Percentiles rank a stretch among this genome's conserved stretches.
Conservation (phyloP, 805 yeast species). For the Jamesozyma lodderae region DNA sequence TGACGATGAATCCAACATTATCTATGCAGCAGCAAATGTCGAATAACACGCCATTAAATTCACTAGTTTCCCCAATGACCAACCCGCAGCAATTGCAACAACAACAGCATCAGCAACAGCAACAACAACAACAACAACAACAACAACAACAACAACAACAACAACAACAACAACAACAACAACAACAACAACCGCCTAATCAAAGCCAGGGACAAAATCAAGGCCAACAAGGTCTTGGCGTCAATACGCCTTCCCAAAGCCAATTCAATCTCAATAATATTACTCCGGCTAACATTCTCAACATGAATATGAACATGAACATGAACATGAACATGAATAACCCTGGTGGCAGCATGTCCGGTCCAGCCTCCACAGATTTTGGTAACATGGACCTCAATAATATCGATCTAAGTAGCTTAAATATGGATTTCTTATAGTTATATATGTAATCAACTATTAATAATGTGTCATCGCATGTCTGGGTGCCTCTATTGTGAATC, state of each 20-base stretch:
- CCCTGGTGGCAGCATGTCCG: slow-evolving; percentile 6
- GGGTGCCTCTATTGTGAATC: too few relatives aligned
- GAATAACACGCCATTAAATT: not conserved
- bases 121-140: too few relatives aligned
- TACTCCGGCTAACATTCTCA: slow-evolving; percentile 12
- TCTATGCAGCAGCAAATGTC: not conserved
- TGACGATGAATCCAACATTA: slow-evolving; percentile 4
- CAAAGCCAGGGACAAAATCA: not conserved
- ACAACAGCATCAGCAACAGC: too few relatives aligned
- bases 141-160: not conserved
- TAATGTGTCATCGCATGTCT: too few relatives aligned
- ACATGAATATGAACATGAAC: slow-evolving; percentile 12
- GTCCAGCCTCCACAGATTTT: slow-evolving; percentile 17
- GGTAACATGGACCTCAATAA: slow-evolving; percentile 10
- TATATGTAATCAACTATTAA: too few relatives aligned
- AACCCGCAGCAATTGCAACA: not conserved
- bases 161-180: not conserved
- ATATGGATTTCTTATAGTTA: slow-evolving; percentile 25
- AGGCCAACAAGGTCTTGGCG: not conserved
- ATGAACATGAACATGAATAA: slow-evolving; percentile 5
- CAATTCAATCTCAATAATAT: slow-evolving; percentile 3
- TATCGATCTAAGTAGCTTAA: slow-evolving; percentile 23
- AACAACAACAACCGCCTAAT: not conserved
- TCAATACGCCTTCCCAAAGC: not conserved
- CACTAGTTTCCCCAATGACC: slow-evolving; percentile 1